Percentiles rank a stretch among this genome's conserved stretches.
Evolutionary conservation across 2,329 filamentous ascomycete species (phyloP).

Genomic region (Rhinocladiella similis): DNA sequence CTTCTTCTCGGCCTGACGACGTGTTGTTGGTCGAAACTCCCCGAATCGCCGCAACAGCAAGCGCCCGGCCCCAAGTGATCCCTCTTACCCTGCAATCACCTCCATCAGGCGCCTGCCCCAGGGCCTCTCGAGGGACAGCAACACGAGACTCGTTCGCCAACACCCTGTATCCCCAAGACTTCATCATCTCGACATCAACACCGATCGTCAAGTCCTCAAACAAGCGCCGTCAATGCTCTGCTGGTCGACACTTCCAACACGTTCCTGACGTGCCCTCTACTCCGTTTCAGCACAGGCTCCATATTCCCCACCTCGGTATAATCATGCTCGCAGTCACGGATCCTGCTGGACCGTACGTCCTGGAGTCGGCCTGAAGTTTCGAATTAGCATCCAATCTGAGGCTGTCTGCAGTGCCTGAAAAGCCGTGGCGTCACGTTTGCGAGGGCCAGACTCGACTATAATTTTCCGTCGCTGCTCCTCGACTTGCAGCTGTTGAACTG

Average conservation of each 20-base stretch:
- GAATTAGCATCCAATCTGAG: conserved; percentile 20
- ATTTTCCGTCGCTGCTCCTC: conserved; percentile 3
- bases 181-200: conserved; percentile 1
- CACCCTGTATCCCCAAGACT: too few relatives aligned
- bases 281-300: conserved; percentile 14
- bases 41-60: conserved; percentile 8
- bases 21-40: background rate
- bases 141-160: conserved; percentile 4
- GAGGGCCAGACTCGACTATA: conserved; percentile 11
- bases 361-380: conserved; percentile 16
- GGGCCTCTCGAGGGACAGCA: too few relatives aligned
- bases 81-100: conserved; percentile 22
- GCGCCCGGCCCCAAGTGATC: conserved; percentile 18
- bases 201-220: conserved; percentile 18
- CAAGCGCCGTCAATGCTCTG: conserved; percentile 8
- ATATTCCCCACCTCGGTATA: background rate
- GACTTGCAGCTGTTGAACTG: conserved; percentile 2
- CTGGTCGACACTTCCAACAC: conserved; percentile 1
- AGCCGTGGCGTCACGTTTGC: conserved; percentile 8
- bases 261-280: conserved; percentile 5
- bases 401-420: conserved; percentile 1
- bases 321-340: conserved; percentile 7
- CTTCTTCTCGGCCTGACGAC: background rate
- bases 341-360: conserved; percentile 3
- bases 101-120: conserved; percentile 20